Base-by-base conservation (phyloP, 768 basidiomycete genomes). In the Filobasidium wieringae region DNA sequence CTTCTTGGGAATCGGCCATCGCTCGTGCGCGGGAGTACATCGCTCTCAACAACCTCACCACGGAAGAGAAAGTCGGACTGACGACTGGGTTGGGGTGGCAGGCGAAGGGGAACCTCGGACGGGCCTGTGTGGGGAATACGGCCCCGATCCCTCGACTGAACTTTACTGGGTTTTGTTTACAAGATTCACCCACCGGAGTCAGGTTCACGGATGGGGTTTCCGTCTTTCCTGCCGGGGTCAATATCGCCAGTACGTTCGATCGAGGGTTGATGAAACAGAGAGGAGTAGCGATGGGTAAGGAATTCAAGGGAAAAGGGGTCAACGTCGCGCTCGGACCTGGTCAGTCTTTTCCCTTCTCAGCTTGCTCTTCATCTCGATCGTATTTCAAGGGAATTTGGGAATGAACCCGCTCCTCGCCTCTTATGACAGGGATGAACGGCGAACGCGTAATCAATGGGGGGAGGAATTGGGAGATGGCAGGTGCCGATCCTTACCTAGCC, bases 381-480 rank as follows among this genome's bases (percentile, higher is more conserved):
- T 4, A 4, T 22, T 11, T 40, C 37, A n/a, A n/a, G n/a, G n/a
- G n/a, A n/a, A n/a, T n/a, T n/a, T n/a, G n/a, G n/a, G n/a, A n/a
- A n/a, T n/a, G n/a, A n/a, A n/a, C n/a, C n/a, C n/a, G n/a, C n/a
- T n/a, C 4, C 11, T 22, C 22, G 37, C 15, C 11, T 11, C 37
- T 15, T 11, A 14, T 34, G 19, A 12, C 43, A 26, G 19, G 55
- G 39, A 55, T 43, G 26, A 43, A 43, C 22, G 53, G 17, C 36
- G 33, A 36, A 29, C 19, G 14, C 31, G 27, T n/a, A 9, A 43
- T 26, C 14, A 36, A 19, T 24, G 45, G 85, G 7, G 91, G 91
- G 17, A 78, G 91, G 29, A 89, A 91, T 72, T 93, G 88, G 87
- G 91, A 93, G 77, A 88, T 88, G 22, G 91, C 90, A 58, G 89